Evolutionary conservation across 306 rosid species (phyloP).

Genomic region (Astragalus glycyphyllos): DNA sequence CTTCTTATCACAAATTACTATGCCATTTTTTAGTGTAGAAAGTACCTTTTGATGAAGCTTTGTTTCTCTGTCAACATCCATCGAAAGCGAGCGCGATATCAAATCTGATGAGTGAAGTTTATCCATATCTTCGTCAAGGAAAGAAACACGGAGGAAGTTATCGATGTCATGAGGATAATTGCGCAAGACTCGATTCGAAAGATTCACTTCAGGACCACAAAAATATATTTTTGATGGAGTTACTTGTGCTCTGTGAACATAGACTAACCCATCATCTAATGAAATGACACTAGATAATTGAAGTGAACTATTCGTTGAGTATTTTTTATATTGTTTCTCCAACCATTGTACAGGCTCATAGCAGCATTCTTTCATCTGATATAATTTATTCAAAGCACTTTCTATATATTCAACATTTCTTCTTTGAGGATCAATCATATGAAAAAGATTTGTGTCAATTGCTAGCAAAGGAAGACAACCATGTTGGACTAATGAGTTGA

Average conservation of each 20-base stretch:
- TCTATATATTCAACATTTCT: slow-evolving; percentile 51
- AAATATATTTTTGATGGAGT: slow-evolving; percentile 72
- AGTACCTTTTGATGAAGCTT: slow-evolving; percentile 61
- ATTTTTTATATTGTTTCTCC: slow-evolving; percentile 55
- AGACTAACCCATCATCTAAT: slow-evolving; percentile 69
- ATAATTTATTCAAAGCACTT: slow-evolving; percentile 60
- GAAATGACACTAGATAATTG: slow-evolving; percentile 41
- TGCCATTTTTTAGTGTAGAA: slow-evolving; percentile 65
- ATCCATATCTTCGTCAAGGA: slow-evolving; percentile 77
- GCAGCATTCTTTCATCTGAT: slow-evolving; percentile 58
- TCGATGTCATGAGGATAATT: slow-evolving; percentile 48
- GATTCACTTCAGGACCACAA: slow-evolving; percentile 80
- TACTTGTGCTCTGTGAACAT: slow-evolving; percentile 71
- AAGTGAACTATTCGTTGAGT: slow-evolving; percentile 51
- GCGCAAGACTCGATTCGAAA: slow-evolving; percentile 82
- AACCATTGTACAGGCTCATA: slow-evolving; percentile 75
- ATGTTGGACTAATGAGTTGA: slow-evolving; percentile 60
- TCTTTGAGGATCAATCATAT: slow-evolving; percentile 56
- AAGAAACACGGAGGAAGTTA: slow-evolving; percentile 81
- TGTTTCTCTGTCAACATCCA: slow-evolving; percentile 52
- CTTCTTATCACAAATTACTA: slow-evolving; percentile 66
- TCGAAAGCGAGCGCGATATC: slow-evolving; percentile 42
- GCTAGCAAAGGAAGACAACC: slow-evolving; percentile 70
- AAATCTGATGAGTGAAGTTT: slow-evolving; percentile 65
- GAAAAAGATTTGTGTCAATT: slow-evolving; percentile 50